Evolutionary conservation across 768 basidiomycete species (phyloP).

Genomic region (Rhizopogon salebrosus): DNA sequence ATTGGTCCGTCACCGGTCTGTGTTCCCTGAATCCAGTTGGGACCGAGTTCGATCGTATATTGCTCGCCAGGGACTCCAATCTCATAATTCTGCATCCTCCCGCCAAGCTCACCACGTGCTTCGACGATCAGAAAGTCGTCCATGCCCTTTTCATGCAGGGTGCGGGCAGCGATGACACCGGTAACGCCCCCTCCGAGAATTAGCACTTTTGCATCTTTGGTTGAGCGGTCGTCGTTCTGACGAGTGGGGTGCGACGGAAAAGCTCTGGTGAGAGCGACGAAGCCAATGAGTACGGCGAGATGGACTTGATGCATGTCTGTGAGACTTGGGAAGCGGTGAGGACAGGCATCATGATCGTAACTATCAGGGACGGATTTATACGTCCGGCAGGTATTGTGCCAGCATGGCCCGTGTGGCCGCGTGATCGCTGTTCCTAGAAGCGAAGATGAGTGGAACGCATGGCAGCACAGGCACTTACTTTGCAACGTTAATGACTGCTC

Average conservation of each 20-base stretch:
- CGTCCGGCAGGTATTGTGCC: background rate
- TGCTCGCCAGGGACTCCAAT: conserved; percentile 37
- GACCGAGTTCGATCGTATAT: conserved; percentile 48
- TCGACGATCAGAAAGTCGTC: conserved; percentile 57
- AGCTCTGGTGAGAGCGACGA: background rate
- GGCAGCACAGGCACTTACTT: too few relatives aligned
- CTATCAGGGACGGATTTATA: background rate
- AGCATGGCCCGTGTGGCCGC: too few relatives aligned
- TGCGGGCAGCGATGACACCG: conserved; percentile 62
- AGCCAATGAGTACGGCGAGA: background rate
- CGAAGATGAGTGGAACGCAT: too few relatives aligned
- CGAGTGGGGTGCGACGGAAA: background rate
- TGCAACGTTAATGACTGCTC: too few relatives aligned
- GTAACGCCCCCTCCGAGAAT: conserved; percentile 65
- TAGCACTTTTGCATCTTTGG: conserved; percentile 34
- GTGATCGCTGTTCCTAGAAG: too few relatives aligned
- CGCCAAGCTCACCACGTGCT: conserved; percentile 53
- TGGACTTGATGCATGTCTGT: background rate
- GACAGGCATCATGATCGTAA: background rate
- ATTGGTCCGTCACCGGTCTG: conserved; percentile 41
- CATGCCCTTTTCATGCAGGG: conserved; percentile 48
- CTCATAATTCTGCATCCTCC: conserved; percentile 44
- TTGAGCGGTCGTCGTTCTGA: background rate
- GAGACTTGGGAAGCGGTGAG: background rate
- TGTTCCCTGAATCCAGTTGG: conserved; percentile 59